phyloP scores from a whole-genome alignment of 306 rosid species.

The Carpinus fangiana region DNA sequence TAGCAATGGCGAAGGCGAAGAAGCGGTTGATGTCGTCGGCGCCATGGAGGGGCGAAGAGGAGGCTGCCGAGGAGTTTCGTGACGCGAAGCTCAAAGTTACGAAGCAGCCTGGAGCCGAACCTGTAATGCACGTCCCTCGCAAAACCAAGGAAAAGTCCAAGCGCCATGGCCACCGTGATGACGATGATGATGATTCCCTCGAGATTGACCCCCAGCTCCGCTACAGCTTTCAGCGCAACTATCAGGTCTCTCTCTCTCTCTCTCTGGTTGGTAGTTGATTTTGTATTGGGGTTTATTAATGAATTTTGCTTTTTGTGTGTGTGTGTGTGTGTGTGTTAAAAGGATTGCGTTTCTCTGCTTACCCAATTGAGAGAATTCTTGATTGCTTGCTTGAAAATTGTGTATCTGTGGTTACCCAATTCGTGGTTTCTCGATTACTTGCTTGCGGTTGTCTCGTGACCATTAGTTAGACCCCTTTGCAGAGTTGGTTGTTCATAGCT shows the following conservation, averaged over 20 bases:
- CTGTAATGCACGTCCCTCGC: slow-evolving; percentile 86
- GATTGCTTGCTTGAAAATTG: not conserved
- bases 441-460: not conserved
- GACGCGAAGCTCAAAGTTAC: slow-evolving; percentile 81
- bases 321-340: too few relatives aligned
- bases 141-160: slow-evolving; percentile 46
- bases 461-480: not conserved
- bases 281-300: not conserved
- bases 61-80: slow-evolving; percentile 42
- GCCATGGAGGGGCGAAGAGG: slow-evolving; percentile 87
- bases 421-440: not conserved
- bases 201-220: slow-evolving; percentile 93
- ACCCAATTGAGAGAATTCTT: not conserved
- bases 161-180: slow-evolving; percentile 11
- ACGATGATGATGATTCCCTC: slow-evolving; percentile 49
- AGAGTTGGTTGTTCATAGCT: not conserved
- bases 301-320: not conserved
- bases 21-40: slow-evolving; percentile 80
- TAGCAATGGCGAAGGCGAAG: slow-evolving; percentile 48
- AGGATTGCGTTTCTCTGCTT: not conserved
- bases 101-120: slow-evolving; percentile 53
- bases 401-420: not conserved
- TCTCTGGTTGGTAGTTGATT: not conserved
- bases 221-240: slow-evolving; percentile 95
- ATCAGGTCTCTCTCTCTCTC: slow-evolving; percentile 54